Evolutionary conservation across 2,329 filamentous ascomycete genomes (phyloP).

Genomic region (Calonectria honghensis): DNA sequence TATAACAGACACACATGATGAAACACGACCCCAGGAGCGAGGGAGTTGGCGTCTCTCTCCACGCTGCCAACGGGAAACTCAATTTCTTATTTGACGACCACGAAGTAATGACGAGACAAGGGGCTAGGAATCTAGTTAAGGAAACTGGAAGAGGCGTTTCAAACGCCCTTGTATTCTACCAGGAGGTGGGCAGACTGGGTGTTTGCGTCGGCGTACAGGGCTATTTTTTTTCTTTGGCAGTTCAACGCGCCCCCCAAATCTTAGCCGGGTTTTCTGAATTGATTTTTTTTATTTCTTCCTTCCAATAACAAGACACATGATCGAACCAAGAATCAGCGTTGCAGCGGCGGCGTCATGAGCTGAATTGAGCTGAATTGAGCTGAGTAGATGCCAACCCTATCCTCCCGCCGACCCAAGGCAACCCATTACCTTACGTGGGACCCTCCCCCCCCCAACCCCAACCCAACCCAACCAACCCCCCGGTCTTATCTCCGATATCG

Average conservation of each 20-base stretch:
- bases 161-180: slow-evolving; percentile 50
- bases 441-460: background rate
- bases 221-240: slow-evolving; percentile 42
- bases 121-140: slow-evolving; percentile 44
- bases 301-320: slow-evolving; percentile 11
- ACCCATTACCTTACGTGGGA: slow-evolving; percentile 39
- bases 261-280: slow-evolving; percentile 49
- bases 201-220: slow-evolving; percentile 55
- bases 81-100: slow-evolving; percentile 46
- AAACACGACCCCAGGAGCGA: slow-evolving; percentile 18
- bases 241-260: slow-evolving; percentile 31
- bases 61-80: slow-evolving; percentile 23
- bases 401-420: slow-evolving; percentile 11
- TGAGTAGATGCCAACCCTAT: slow-evolving; percentile 10
- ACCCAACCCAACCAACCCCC: background rate
- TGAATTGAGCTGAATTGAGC: slow-evolving; percentile 34
- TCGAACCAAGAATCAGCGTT: background rate
- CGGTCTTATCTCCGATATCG: slow-evolving; percentile 57
- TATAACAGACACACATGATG: slow-evolving; percentile 70
- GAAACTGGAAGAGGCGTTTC: slow-evolving; percentile 48
- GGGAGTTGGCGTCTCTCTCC: slow-evolving; percentile 51
- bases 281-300: slow-evolving; percentile 37
- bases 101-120: slow-evolving; percentile 54
- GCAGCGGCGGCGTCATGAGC: slow-evolving; percentile 23
- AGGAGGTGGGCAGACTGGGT: slow-evolving; percentile 30